Percentiles rank a stretch among this genome's conserved stretches.
Conservation (phyloP, 78 protist species). For the Polysphondylium violaceum region DNA sequence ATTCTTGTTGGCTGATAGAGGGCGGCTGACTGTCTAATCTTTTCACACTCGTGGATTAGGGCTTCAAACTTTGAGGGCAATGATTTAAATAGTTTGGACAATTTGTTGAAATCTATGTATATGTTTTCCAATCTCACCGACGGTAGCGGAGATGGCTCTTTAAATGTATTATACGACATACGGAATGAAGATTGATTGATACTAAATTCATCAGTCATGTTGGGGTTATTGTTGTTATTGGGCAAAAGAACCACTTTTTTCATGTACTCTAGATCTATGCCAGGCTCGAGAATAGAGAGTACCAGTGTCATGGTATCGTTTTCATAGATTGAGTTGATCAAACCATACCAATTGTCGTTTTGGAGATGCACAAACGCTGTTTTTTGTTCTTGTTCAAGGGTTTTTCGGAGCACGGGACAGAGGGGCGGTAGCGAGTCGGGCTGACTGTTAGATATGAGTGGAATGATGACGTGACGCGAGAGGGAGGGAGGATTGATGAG, state of each 20-base stretch:
- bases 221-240: no score
- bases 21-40: slow-evolving; percentile 23
- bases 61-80: slow-evolving; percentile 34
- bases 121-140: slow-evolving; percentile 23
- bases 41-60: slow-evolving; percentile 37
- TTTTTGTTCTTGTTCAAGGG: slow-evolving; percentile 16
- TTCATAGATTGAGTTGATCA: slow-evolving; percentile 22
- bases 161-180: slow-evolving; percentile 11
- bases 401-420: slow-evolving; percentile 38
- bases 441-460: slow-evolving; percentile 31
- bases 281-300: slow-evolving; percentile 22
- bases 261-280: background rate
- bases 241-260: background rate
- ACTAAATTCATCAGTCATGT: no score
- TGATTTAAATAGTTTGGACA: slow-evolving; percentile 13
- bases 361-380: slow-evolving; percentile 27
- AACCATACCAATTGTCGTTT: slow-evolving; percentile 58
- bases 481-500: slow-evolving; percentile 10
- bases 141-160: slow-evolving; percentile 1
- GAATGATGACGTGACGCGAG: slow-evolving; percentile 24
- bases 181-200: background rate
- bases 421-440: slow-evolving; percentile 27
- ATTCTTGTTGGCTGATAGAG: slow-evolving; percentile 45
- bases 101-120: slow-evolving; percentile 25
- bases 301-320: slow-evolving; percentile 23